A percentile compares a stretch with the other conserved stretches of the same genome.
These are phyloP conservation scores for Cladochytrium replicatum DNA, from an alignment of 192 early-diverging fungal species.

Conservation along the genomic window DNA sequence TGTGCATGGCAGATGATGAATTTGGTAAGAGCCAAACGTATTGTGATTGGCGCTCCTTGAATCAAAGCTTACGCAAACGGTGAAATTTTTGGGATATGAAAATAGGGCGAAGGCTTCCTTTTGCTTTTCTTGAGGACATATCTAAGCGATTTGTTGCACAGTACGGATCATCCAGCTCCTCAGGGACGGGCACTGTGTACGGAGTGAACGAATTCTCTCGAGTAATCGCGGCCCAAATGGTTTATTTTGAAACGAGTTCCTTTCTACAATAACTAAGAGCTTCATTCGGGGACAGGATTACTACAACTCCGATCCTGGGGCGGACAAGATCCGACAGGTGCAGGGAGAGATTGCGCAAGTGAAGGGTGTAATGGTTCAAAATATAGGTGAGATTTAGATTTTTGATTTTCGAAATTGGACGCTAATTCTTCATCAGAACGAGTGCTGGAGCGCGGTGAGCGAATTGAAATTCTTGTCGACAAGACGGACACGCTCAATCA, in stretches of 20 bases:
- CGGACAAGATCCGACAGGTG: conserved; percentile 69
- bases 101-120: conserved; percentile 68
- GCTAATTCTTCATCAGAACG: conserved; percentile 58
- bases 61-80: too few relatives aligned
- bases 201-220: conserved; percentile 76
- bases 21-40: conserved; percentile 52
- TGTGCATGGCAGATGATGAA: conserved; percentile 75
- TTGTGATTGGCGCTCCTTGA: too few relatives aligned
- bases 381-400: conserved; percentile 79
- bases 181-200: conserved; percentile 51
- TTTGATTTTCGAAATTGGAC: background rate
- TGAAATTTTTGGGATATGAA: too few relatives aligned
- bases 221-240: conserved; percentile 73
- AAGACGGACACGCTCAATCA: conserved; percentile 83
- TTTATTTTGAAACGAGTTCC: too few relatives aligned
- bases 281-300: conserved; percentile 58
- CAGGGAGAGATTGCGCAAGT: conserved; percentile 89
- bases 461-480: conserved; percentile 82
- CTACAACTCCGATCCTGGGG: conserved; percentile 57
- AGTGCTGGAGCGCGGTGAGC: conserved; percentile 77
- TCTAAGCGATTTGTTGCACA: conserved; percentile 51
- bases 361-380: conserved; percentile 89
- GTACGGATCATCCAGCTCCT: too few relatives aligned
- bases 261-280: too few relatives aligned
- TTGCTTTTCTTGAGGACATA: conserved; percentile 82